These are phyloP conservation scores for Xylaria sp. DNA, from an alignment of 2,329 filamentous ascomycete species.

Conservation along the genomic window DNA sequence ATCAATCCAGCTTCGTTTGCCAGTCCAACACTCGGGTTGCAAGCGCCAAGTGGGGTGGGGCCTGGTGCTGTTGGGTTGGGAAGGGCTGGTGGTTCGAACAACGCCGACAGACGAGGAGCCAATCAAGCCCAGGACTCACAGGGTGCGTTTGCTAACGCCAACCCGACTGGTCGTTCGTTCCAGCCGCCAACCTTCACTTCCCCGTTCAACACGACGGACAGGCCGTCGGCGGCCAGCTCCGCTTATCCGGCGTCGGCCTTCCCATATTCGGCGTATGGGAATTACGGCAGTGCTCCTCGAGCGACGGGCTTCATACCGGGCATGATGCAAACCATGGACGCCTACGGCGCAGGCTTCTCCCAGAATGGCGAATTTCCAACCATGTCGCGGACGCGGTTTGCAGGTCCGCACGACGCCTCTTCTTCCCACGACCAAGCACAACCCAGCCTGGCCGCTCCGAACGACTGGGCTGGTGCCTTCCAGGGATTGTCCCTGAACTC, in stretches of 20 bases:
- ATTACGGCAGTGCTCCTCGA: conserved; percentile 55
- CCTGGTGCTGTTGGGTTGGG: conserved; percentile 71
- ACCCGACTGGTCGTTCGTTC: conserved; percentile 54
- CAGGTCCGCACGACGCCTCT: conserved; percentile 48
- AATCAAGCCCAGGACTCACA: conserved; percentile 55
- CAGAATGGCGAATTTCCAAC: conserved; percentile 57
- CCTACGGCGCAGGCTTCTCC: conserved; percentile 54
- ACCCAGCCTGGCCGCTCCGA: conserved; percentile 54
- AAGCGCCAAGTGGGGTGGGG: conserved; percentile 73
- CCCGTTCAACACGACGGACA: conserved; percentile 55
- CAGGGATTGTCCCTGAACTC: conserved; percentile 78
- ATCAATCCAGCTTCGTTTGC: conserved; percentile 98
- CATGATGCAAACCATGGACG: conserved; percentile 55
- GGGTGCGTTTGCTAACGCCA: conserved; percentile 51
- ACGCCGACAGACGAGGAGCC: conserved; percentile 61
- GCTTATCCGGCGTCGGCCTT: conserved; percentile 54
- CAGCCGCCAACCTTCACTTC: conserved; percentile 54
- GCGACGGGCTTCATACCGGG: conserved; percentile 53
- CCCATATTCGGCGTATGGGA: conserved; percentile 55
- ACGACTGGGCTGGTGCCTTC: conserved; percentile 72
- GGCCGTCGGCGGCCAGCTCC: conserved; percentile 52
- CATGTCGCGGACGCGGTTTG: conserved; percentile 53
- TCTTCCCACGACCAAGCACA: conserved; percentile 50
- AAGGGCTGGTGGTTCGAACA: conserved; percentile 56
- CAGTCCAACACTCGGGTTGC: conserved; percentile 76